Conservation (phyloP, 1,284 basidiomycete species). For the Exobasidium rhododendri region DNA sequence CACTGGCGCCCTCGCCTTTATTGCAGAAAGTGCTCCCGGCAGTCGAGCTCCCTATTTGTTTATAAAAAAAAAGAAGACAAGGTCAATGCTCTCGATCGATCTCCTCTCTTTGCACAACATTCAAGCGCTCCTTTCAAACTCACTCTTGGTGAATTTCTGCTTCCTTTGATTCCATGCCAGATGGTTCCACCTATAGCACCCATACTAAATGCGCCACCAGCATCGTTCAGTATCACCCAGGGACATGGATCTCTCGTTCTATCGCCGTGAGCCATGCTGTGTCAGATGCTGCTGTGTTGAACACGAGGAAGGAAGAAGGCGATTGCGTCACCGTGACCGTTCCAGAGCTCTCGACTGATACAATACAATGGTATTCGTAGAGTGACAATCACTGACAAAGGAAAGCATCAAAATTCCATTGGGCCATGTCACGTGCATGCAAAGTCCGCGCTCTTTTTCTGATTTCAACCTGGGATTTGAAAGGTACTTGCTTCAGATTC, state of each 20-base stretch:
- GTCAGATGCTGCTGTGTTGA: no score
- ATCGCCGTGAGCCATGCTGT: conserved; percentile 20
- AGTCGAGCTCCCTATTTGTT: conserved; percentile 77
- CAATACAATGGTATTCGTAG: no score
- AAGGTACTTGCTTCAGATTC: no score
- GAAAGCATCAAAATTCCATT: no score
- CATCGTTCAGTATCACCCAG: conserved; percentile 98
- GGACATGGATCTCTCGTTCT: conserved; percentile 62
- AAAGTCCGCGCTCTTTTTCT: no score
- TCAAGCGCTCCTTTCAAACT: conserved; percentile 53
- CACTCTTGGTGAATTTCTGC: conserved; percentile 89
- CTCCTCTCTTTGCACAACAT: not conserved
- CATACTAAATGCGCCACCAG: conserved; percentile 88
- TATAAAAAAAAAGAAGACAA: not conserved
- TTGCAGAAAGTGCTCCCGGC: conserved; percentile 87
- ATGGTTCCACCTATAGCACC: conserved; percentile 92
- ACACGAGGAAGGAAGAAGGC: no score
- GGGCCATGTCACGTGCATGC: no score
- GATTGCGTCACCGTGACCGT: no score
- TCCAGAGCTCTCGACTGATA: no score
- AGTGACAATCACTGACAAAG: no score
- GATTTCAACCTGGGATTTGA: no score
- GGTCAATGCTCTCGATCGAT: not conserved
- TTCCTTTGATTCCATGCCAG: conserved; percentile 99
- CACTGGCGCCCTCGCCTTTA: conserved; percentile 96